Conservation (phyloP, 495 filamentous ascomycete genomes). For the Annulohypoxylon bovei region DNA sequence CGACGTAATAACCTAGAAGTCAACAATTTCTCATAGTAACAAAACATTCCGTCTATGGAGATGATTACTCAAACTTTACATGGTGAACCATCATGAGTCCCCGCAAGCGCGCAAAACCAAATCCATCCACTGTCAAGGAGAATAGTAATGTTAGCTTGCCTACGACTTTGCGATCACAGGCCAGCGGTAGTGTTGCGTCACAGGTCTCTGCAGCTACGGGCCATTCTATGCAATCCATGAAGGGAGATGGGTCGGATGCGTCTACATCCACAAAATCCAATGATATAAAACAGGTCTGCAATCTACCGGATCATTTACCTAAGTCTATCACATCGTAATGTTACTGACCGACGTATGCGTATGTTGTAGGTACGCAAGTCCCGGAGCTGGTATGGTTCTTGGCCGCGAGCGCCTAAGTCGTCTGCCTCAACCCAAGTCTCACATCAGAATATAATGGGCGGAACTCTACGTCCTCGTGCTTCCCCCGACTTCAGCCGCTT, state of each 20-base stretch:
- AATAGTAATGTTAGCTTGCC: slow-evolving; percentile 51
- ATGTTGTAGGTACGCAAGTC: slow-evolving; percentile 62
- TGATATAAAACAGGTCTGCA: slow-evolving; percentile 36
- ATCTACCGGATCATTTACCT: slow-evolving; percentile 3
- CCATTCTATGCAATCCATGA: slow-evolving; percentile 34
- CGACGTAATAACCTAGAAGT: background rate
- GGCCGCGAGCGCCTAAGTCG: slow-evolving; percentile 74
- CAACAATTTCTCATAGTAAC: slow-evolving; percentile 5
- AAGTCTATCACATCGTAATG: slow-evolving; percentile 5
- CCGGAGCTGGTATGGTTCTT: slow-evolving; percentile 71
- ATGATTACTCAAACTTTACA: background rate
- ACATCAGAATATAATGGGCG: slow-evolving; percentile 77
- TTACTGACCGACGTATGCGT: slow-evolving; percentile 17
- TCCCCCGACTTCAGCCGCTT: slow-evolving; percentile 59
- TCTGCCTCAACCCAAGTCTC: slow-evolving; percentile 77
- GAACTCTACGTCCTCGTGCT: slow-evolving; percentile 51
- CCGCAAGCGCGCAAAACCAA: slow-evolving; percentile 71
- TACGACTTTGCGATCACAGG: slow-evolving; percentile 41
- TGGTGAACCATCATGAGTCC: slow-evolving; percentile 59
- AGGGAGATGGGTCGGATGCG: slow-evolving; percentile 26
- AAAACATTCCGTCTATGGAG: slow-evolving; percentile 5
- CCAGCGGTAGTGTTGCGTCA: slow-evolving; percentile 49
- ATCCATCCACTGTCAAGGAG: slow-evolving; percentile 51
- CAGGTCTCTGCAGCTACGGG: slow-evolving; percentile 20
- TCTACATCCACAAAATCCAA: slow-evolving; percentile 24